Conservation (phyloP, 2,329 filamentous ascomycete species). For the Claviceps sorghi region DNA sequence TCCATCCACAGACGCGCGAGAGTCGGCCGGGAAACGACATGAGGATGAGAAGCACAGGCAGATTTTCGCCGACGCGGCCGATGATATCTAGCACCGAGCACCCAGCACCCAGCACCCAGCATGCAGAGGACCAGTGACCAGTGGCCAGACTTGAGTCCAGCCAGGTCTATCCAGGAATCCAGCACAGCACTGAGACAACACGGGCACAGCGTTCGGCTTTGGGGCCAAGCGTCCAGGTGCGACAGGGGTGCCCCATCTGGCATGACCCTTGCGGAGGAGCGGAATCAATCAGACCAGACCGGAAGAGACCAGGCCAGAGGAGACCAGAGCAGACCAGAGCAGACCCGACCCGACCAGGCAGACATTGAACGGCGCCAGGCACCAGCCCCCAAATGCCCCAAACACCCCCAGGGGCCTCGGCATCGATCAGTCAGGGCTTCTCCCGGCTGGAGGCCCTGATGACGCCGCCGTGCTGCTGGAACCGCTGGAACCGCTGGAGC, state of each 20-base stretch:
- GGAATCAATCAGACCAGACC: not conserved
- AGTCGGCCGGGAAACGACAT: not conserved
- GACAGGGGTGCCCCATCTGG: constrained; percentile 6
- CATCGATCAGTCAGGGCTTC: too few species aligned
- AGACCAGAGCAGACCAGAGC: too few species aligned
- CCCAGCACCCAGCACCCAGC: not conserved
- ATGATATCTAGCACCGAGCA: not conserved
- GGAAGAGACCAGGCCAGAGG: too few species aligned
- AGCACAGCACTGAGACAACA: not conserved
- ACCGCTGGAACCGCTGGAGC: too few species aligned
- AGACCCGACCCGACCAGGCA: too few species aligned
- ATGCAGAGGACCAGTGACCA: not conserved
- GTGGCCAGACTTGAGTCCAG: not conserved
- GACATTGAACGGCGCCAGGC: too few species aligned
- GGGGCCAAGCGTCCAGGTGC: constrained; percentile 2
- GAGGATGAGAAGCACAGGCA: not conserved
- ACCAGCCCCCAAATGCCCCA: too few species aligned
- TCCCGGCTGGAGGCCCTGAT: not conserved
- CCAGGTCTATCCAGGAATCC: not conserved
- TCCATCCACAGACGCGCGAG: not conserved
- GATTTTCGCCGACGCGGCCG: not conserved
- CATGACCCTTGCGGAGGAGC: constrained; percentile 1
- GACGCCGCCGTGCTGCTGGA: too few species aligned
- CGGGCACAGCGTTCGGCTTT: constrained; percentile 1
- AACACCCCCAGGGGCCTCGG: too few species aligned